Base-by-base conservation (phyloP, 768 basidiomycete genomes). In the Tephrocybe rancida region DNA sequence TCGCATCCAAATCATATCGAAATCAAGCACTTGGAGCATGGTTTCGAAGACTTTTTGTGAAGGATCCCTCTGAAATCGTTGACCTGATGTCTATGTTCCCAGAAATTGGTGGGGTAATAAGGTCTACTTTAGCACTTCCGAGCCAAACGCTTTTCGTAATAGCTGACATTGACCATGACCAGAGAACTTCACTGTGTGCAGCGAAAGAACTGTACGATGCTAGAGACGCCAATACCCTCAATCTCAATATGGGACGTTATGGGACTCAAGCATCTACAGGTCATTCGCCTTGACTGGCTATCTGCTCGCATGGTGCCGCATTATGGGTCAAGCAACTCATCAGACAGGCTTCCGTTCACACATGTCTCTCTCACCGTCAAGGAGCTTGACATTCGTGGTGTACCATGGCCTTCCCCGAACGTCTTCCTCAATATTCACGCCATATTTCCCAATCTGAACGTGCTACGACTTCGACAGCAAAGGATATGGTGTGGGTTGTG, bases 401-500 rank as follows among this genome's bases (percentile, higher is more conserved):
- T 71, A 3, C 49, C 42, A 24, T 71, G 70, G 64, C 70, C 69
- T 32, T 67, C 70, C 14, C 72, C 71, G 8, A 56, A 65, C 47
- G 56, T 62, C 26, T 58, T 73, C 8, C 53, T 63, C 18, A 48
- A 60, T 16, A 55, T 68, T 2, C 57, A 63, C 4, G 14, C 21
- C 1, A 58, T 62, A 25, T 60, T 73, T 16, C 61, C 57, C 1
- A 54, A 65, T 46, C 56, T 74, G 11, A 54, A 46, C 3, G 59
- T 52, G 9, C 56, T 74, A 11, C 63, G 61, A 11, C 45, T 72
- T 8, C 57, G 62, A 29, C 65, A 69, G 21, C 48, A 57, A 13
- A 61, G 52, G 37, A 66, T 66, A 22, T 73, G 72, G 72, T 75
- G 72, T 54, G 66, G 68, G 7, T 62, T 75, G 8, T 75, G 73